Conservation (phyloP, 2,329 filamentous ascomycete genomes). For the Talaromyces albobiverticillius region DNA sequence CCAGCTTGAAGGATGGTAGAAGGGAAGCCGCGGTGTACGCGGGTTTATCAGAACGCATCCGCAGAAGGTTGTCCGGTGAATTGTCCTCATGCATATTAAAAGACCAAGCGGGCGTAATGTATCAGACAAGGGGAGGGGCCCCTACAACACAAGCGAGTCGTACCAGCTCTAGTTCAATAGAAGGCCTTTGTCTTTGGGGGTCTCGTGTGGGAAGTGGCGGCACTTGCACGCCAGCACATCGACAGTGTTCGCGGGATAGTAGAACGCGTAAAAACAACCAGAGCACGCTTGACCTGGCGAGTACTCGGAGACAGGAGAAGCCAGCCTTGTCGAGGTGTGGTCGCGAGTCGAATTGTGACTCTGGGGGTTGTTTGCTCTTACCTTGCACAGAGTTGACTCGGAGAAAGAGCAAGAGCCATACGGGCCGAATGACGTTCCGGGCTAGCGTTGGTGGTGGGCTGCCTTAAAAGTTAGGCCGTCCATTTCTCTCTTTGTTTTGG, state of each 20-base stretch:
- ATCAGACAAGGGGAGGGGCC: background rate
- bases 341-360: background rate
- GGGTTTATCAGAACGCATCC: conserved; percentile 24
- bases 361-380: too few relatives aligned
- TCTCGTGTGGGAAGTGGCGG: background rate
- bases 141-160: conserved; percentile 5
- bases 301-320: background rate
- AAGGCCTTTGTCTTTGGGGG: background rate
- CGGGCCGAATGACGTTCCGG: background rate
- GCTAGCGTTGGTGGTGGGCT: background rate
- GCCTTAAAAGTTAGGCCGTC: background rate
- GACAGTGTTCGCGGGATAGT: too few relatives aligned
- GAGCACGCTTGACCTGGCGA: background rate
- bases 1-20: conserved; percentile 57
- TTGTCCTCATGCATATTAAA: conserved; percentile 30
- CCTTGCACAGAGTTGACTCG: too few relatives aligned
- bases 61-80: conserved; percentile 21
- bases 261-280: too few relatives aligned
- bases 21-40: conserved; percentile 26
- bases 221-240: background rate
- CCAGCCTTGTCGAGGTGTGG: background rate
- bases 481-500: too few relatives aligned
- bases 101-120: background rate
- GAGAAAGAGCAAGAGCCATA: background rate
- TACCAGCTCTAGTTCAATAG: background rate